phyloP scores from a whole-genome alignment of 306 rosid species.

The Cucurbita argyrosperma region DNA sequence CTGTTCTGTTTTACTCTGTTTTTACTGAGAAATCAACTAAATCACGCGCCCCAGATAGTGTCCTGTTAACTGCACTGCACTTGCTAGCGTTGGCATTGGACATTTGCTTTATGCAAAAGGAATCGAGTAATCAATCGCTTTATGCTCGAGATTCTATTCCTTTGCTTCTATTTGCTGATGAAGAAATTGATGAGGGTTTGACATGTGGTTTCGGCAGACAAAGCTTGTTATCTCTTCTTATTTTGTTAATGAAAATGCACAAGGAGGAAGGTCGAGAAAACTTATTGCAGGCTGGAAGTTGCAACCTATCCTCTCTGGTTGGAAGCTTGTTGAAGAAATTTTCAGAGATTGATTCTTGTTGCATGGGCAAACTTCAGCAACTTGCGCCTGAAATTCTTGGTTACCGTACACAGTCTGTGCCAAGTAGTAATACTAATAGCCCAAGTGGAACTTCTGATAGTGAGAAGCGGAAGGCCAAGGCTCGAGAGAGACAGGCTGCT shows the following conservation, averaged over 20 bases:
- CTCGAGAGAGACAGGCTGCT: slow-evolving; percentile 94
- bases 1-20: slow-evolving; percentile 77
- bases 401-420: slow-evolving; percentile 26
- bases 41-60: slow-evolving; percentile 83
- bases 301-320: slow-evolving; percentile 47
- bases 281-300: slow-evolving; percentile 49
- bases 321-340: slow-evolving; percentile 69
- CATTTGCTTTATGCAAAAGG: slow-evolving; percentile 51
- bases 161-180: slow-evolving; percentile 46
- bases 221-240: slow-evolving; percentile 84
- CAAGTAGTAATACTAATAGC: slow-evolving; percentile 27
- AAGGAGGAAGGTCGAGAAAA: slow-evolving; percentile 32
- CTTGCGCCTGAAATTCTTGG: slow-evolving; percentile 66
- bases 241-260: slow-evolving; percentile 58
- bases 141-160: slow-evolving; percentile 38
- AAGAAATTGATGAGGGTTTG: slow-evolving; percentile 32
- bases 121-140: slow-evolving; percentile 23
- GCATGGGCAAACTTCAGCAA: slow-evolving; percentile 52
- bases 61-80: slow-evolving; percentile 73
- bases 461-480: slow-evolving; percentile 90
- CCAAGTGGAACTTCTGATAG: slow-evolving; percentile 35
- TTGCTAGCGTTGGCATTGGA: slow-evolving; percentile 73
- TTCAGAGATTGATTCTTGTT: slow-evolving; percentile 58
- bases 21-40: slow-evolving; percentile 41
- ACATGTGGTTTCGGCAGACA: slow-evolving; percentile 46